A percentile compares a stretch with the other conserved stretches of the same genome.
Conservation (phyloP, 2,329 filamentous ascomycete genomes). For the Atkinsonella texensis region DNA sequence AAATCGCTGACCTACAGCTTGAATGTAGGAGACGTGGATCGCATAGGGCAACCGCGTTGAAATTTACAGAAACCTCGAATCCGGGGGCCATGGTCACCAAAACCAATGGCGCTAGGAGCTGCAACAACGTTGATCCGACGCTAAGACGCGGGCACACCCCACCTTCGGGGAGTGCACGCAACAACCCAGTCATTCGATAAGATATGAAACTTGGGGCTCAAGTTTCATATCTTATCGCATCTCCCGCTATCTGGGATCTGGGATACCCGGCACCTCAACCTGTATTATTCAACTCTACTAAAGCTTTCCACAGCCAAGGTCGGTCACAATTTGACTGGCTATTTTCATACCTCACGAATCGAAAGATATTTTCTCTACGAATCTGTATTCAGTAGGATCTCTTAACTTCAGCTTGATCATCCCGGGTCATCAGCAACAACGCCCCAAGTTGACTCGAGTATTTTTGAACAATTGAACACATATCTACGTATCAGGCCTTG, state of each 20-base stretch:
- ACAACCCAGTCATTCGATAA: neutral
- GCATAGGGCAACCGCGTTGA: conserved; percentile 19
- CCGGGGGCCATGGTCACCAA: conserved; percentile 29
- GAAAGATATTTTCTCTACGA: no score
- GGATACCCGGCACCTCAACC: neutral
- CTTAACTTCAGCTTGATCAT: no score
- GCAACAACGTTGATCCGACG: conserved; percentile 24
- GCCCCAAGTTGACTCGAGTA: no score
- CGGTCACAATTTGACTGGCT: no score
- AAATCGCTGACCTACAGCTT: conserved; percentile 8
- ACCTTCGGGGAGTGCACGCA: conserved; percentile 6
- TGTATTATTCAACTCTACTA: neutral
- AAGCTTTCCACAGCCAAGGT: neutral
- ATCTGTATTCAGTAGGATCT: no score
- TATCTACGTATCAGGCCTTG: no score
- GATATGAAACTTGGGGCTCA: no score
- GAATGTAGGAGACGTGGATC: conserved; percentile 1
- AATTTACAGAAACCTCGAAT: conserved; percentile 26
- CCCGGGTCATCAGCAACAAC: no score
- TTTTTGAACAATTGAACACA: no score
- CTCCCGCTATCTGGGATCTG: neutral
- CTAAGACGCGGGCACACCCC: conserved; percentile 8
- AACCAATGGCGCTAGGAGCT: conserved; percentile 27
- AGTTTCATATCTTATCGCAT: conserved; percentile 10
- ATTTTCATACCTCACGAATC: no score